These are phyloP conservation scores for Neospermospora avenae DNA, from an alignment of 2,329 filamentous ascomycete genomes.

Conservation along the genomic window DNA sequence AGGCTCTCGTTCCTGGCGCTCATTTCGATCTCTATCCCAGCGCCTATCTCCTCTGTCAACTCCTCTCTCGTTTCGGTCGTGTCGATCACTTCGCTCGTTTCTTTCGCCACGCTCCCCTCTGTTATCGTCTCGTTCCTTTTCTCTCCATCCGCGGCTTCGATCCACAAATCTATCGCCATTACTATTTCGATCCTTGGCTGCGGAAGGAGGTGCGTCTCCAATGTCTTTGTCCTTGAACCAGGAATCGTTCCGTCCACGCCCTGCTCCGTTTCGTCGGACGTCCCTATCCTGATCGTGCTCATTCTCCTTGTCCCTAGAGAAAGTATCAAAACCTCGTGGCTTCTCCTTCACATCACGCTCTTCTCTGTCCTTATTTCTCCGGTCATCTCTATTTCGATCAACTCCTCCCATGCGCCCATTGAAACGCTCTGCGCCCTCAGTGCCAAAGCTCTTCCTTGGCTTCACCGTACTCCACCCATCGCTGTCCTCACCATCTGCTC, in stretches of 20 bases:
- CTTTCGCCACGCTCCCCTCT: constrained; percentile 34
- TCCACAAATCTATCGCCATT: constrained; percentile 34
- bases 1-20: constrained; percentile 73
- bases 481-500: constrained; percentile 56
- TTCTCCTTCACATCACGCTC: constrained; percentile 52
- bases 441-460: constrained; percentile 69
- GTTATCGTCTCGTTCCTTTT: constrained; percentile 39
- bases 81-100: constrained; percentile 25
- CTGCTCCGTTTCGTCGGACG: constrained; percentile 60
- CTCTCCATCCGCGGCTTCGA: constrained; percentile 39
- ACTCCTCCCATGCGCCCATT: constrained; percentile 61
- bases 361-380: constrained; percentile 48
- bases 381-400: constrained; percentile 41
- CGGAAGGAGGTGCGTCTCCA: constrained; percentile 27
- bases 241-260: constrained; percentile 65
- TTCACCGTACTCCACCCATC: constrained; percentile 75
- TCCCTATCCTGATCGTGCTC: constrained; percentile 48
- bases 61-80: constrained; percentile 24
- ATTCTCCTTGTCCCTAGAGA: constrained; percentile 46
- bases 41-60: constrained; percentile 25
- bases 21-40: constrained; percentile 52
- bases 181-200: constrained; percentile 33
- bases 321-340: constrained; percentile 49
- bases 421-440: constrained; percentile 69
- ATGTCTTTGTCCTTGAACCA: constrained; percentile 64